Evolutionary conservation across 2,329 filamentous ascomycete species (phyloP).

Genomic region (Chaetomium olivaceum): DNA sequence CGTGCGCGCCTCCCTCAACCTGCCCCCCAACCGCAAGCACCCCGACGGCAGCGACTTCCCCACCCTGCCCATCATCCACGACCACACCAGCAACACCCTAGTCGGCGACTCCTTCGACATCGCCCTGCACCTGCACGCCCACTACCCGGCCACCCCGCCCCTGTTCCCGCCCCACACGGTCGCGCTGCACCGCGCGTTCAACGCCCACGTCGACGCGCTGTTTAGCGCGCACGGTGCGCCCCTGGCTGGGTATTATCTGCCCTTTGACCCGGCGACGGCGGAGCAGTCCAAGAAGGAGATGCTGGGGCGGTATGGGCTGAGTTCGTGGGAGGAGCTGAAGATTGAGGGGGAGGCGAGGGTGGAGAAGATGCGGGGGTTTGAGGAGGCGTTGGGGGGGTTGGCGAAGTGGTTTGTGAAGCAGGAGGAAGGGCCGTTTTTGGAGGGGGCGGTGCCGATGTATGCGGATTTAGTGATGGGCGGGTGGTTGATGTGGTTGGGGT

Average conservation of each 20-base stretch:
- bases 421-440: slow-evolving; percentile 58
- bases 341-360: slow-evolving; percentile 52
- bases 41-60: slow-evolving; percentile 49
- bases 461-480: slow-evolving; percentile 53
- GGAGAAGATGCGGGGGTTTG: slow-evolving; percentile 50
- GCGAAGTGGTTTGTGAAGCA: slow-evolving; percentile 53
- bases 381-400: slow-evolving; percentile 39
- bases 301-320: slow-evolving; percentile 49
- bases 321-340: slow-evolving; percentile 50
- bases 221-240: slow-evolving; percentile 42
- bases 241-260: slow-evolving; percentile 43
- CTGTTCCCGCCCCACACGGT: slow-evolving; percentile 50
- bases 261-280: slow-evolving; percentile 50
- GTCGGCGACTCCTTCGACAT: slow-evolving; percentile 69
- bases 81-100: slow-evolving; percentile 56
- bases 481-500: slow-evolving; percentile 37
- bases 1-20: slow-evolving; percentile 36
- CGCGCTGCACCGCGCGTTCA: slow-evolving; percentile 48
- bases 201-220: slow-evolving; percentile 48
- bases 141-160: slow-evolving; percentile 50
- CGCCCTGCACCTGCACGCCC: slow-evolving; percentile 57
- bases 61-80: slow-evolving; percentile 56
- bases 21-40: slow-evolving; percentile 48
- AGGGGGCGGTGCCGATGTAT: slow-evolving; percentile 56
- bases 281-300: slow-evolving; percentile 57